Conservation (phyloP, 345 rosid genomes). For the Xanthoceras sorbifolium region DNA sequence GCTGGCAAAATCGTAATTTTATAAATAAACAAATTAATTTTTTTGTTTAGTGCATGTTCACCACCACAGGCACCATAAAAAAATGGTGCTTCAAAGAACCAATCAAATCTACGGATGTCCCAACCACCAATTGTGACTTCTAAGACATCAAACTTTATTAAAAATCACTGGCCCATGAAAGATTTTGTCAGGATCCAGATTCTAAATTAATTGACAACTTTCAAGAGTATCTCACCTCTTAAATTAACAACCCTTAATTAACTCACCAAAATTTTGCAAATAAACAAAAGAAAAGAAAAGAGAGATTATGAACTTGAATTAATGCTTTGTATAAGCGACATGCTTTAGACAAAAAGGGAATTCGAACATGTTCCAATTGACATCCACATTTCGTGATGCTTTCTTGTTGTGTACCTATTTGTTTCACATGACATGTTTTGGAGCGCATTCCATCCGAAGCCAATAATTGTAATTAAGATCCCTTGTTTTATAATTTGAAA, state of each 20-base stretch:
- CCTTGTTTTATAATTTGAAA: too few species aligned
- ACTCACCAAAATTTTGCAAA: neutral
- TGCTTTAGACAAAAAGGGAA: neutral
- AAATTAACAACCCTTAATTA: neutral
- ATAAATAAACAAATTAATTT: too few species aligned
- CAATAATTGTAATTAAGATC: too few species aligned
- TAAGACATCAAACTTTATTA: neutral
- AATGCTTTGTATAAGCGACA: neutral
- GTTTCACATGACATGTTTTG: neutral
- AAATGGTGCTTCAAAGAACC: neutral
- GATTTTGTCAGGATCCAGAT: neutral
- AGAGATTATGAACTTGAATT: neutral
- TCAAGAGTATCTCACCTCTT: neutral
- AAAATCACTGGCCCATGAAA: slow-evolving; percentile 3
- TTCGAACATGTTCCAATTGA: neutral
- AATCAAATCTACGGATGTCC: neutral
- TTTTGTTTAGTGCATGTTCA: neutral
- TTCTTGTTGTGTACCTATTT: neutral
- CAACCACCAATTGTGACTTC: neutral
- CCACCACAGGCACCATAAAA: neutral
- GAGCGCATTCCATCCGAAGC: neutral
- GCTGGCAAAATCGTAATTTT: too few species aligned
- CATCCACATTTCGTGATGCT: neutral
- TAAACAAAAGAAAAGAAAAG: neutral
- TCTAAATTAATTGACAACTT: neutral